phyloP scores from a whole-genome alignment of 1,284 basidiomycete genomes.

The Papiliotrema fonsecae region DNA sequence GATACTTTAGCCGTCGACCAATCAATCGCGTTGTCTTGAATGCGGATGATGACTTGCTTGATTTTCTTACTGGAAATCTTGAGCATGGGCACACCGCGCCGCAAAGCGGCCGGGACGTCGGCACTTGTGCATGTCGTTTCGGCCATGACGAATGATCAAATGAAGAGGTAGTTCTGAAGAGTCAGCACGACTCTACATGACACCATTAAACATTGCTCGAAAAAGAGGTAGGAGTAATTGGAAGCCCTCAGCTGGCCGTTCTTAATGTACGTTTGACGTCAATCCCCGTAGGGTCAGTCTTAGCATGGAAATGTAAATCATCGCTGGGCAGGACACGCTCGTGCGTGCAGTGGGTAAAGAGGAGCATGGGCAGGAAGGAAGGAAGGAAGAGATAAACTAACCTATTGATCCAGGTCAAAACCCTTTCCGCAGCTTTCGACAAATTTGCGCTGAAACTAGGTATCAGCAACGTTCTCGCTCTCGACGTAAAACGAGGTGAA shows the following conservation, averaged over 20 bases:
- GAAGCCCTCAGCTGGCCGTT: constrained; percentile 41
- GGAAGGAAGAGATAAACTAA: neutral
- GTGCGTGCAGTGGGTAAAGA: neutral
- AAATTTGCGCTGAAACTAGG: too few species aligned
- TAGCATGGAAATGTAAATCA: constrained; percentile 46
- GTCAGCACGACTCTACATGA: constrained; percentile 2
- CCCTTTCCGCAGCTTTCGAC: too few species aligned
- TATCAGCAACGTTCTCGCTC: too few species aligned
- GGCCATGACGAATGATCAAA: constrained; percentile 1
- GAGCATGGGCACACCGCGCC: constrained; percentile 58
- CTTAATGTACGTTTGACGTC: constrained; percentile 43
- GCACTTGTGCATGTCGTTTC: constrained; percentile 6
- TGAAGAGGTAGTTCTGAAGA: neutral
- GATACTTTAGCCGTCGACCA: constrained; percentile 77
- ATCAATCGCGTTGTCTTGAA: constrained; percentile 71
- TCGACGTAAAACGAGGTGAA: neutral
- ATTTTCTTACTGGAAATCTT: constrained; percentile 84
- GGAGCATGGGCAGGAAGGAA: too few species aligned
- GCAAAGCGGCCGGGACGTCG: constrained; percentile 12
- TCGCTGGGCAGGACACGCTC: constrained; percentile 32
- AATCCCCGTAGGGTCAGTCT: constrained; percentile 39
- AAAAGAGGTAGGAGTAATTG: constrained; percentile 1
- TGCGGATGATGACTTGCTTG: constrained; percentile 65
- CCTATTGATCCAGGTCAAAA: neutral
- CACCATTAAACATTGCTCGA: neutral